These are phyloP conservation scores for Pugionium cornutum DNA, from an alignment of 345 rosid genomes.

Conservation along the genomic window DNA sequence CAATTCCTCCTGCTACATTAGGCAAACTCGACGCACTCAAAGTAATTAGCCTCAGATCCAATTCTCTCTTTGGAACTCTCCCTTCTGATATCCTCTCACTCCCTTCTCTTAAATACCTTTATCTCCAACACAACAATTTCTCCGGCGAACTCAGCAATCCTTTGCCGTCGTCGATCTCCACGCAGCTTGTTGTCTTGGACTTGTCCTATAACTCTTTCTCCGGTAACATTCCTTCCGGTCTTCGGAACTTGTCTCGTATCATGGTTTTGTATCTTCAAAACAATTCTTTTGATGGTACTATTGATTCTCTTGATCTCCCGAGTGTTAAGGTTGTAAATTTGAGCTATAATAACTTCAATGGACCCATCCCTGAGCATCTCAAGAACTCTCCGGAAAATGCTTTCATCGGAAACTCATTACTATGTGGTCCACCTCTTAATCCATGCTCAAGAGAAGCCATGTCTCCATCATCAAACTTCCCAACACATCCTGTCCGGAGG, in stretches of 20 bases:
- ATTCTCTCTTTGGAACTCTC: conserved; percentile 56
- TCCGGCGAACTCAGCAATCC: conserved; percentile 49
- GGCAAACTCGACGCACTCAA: conserved; percentile 56
- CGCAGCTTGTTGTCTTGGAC: conserved; percentile 55
- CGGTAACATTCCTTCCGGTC: conserved; percentile 47
- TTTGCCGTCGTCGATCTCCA: conserved; percentile 38
- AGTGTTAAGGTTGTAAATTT: conserved; percentile 56
- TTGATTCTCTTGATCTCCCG: conserved; percentile 51
- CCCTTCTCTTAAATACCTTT: conserved; percentile 54
- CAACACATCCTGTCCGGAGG: conserved; percentile 34
- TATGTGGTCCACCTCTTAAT: conserved; percentile 62
- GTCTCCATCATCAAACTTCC: conserved; percentile 40
- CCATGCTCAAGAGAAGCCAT: conserved; percentile 41
- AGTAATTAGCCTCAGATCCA: conserved; percentile 75
- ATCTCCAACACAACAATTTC: conserved; percentile 70
- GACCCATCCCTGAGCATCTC: conserved; percentile 62
- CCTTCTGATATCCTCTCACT: conserved; percentile 68
- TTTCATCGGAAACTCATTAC: conserved; percentile 59
- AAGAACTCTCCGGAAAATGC: conserved; percentile 48
- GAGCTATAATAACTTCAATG: conserved; percentile 61
- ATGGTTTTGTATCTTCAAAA: conserved; percentile 50
- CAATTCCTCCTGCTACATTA: conserved; percentile 54
- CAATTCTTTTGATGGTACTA: conserved; percentile 56
- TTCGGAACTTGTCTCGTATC: conserved; percentile 48
- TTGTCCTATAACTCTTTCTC: conserved; percentile 68